These are phyloP conservation scores for Galerina marginata DNA, from an alignment of 768 basidiomycete species.

Conservation along the genomic window DNA sequence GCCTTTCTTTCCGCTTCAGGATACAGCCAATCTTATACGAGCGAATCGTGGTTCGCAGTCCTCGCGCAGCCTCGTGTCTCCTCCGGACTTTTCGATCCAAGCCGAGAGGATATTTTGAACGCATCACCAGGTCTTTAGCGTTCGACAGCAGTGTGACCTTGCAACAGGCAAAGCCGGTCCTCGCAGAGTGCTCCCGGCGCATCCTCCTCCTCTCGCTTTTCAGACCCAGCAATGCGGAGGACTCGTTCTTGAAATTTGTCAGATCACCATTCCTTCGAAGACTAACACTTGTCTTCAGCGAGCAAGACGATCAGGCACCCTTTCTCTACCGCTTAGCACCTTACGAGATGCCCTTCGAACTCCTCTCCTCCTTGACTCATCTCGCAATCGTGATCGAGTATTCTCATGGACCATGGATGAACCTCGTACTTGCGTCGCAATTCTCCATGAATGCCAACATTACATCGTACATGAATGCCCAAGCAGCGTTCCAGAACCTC, in stretches of 20 bases:
- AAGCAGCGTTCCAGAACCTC: slow-evolving; percentile 12
- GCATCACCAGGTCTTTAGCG: slow-evolving; percentile 13
- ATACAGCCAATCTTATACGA: slow-evolving; percentile 35
- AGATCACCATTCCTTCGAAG: slow-evolving; percentile 11
- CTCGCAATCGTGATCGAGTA: slow-evolving; percentile 25
- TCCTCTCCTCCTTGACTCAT: slow-evolving; percentile 30
- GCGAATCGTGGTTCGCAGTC: slow-evolving; percentile 29
- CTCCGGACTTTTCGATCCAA: slow-evolving; percentile 23
- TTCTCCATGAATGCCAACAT: background rate
- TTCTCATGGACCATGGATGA: background rate
- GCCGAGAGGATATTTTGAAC: slow-evolving; percentile 6
- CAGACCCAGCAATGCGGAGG: slow-evolving; percentile 5
- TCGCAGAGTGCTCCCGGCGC: slow-evolving; percentile 10
- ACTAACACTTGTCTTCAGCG: slow-evolving; percentile 13
- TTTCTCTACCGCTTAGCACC: background rate
- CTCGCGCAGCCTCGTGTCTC: slow-evolving; percentile 23
- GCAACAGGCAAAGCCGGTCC: slow-evolving; percentile 9
- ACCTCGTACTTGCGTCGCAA: background rate
- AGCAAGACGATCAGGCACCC: background rate
- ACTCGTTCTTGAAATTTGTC: slow-evolving; percentile 8
- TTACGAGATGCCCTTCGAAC: slow-evolving; percentile 27
- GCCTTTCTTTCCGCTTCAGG: slow-evolving; percentile 14
- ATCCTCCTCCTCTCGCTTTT: slow-evolving; percentile 13
- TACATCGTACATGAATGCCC: background rate
- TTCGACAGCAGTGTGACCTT: slow-evolving; percentile 10